phyloP scores from a whole-genome alignment of 345 rosid genomes.

The Eutrema japonicum region DNA sequence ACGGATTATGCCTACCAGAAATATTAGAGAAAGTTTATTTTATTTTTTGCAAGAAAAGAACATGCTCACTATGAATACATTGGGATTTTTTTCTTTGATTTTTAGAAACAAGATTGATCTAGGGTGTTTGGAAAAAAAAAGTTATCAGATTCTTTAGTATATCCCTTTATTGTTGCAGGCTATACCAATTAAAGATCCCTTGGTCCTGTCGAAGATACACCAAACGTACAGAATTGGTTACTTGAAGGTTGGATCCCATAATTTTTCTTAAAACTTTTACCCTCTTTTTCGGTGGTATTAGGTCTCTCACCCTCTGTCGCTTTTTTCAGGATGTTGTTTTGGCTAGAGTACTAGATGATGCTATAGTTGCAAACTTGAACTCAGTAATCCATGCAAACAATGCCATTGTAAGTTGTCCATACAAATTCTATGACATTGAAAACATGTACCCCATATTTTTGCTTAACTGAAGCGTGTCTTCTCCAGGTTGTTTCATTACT shows the following conservation, averaged over 20 bases:
- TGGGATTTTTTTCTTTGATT: constrained; percentile 8
- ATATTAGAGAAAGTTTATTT: not conserved
- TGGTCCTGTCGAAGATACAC: constrained; percentile 93
- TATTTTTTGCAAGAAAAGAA: not conserved
- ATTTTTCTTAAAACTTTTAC: not conserved
- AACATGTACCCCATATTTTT: constrained; percentile 21
- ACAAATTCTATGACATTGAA: constrained; percentile 19
- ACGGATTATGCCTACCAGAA: constrained; percentile 2
- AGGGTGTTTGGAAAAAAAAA: not conserved
- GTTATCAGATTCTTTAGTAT: not conserved
- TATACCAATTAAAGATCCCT: constrained; percentile 80
- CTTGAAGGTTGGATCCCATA: constrained; percentile 68
- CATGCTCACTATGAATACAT: not conserved
- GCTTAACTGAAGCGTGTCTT: constrained; percentile 34
- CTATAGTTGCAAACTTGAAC: constrained; percentile 80
- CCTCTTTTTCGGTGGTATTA: not conserved
- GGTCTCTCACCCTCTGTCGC: constrained; percentile 30
- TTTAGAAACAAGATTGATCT: constrained; percentile 12
- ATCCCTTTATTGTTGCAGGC: constrained; percentile 56
- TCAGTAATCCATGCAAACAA: constrained; percentile 92
- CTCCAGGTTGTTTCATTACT: constrained; percentile 84
- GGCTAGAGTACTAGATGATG: constrained; percentile 94
- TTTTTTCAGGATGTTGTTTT: constrained; percentile 81
- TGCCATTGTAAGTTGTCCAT: constrained; percentile 72
- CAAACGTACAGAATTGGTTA: constrained; percentile 97